Conservation (phyloP, 306 rosid genomes). For the Rosa persica region DNA sequence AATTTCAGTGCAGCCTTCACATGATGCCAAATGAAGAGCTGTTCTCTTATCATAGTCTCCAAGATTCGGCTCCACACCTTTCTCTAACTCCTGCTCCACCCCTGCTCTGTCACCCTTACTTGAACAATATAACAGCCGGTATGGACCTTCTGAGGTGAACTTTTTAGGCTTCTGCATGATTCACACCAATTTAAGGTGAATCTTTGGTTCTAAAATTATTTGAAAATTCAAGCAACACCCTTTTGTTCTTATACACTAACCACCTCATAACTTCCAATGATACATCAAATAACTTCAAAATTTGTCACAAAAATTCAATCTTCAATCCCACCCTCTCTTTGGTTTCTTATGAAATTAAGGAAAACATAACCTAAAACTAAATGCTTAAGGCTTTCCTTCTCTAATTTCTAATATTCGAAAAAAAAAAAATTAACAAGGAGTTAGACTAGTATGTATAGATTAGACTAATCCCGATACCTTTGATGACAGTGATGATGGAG, state of each 20-base stretch:
- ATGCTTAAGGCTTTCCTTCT: not conserved
- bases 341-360: not conserved
- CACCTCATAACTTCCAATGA: not conserved
- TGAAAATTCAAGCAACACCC: not conserved
- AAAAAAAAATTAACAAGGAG: not conserved
- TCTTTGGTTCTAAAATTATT: not conserved
- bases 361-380: not conserved
- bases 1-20: constrained; percentile 31
- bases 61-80: constrained; percentile 25
- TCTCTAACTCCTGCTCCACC: constrained; percentile 30
- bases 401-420: not conserved
- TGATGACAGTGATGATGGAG: not conserved
- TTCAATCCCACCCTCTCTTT: not conserved
- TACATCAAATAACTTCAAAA: not conserved
- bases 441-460: not conserved
- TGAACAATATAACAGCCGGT: constrained; percentile 27
- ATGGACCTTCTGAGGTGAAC: constrained; percentile 18
- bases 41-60: constrained; percentile 33
- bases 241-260: not conserved
- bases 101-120: constrained; percentile 36
- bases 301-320: not conserved
- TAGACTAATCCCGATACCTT: constrained; percentile 16
- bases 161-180: constrained; percentile 2
- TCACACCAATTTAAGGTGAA: not conserved
- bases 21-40: constrained; percentile 39